These are phyloP conservation scores for Euphorbia schlechtendalii DNA, from an alignment of 441 rosid species.

Conservation along the genomic window DNA sequence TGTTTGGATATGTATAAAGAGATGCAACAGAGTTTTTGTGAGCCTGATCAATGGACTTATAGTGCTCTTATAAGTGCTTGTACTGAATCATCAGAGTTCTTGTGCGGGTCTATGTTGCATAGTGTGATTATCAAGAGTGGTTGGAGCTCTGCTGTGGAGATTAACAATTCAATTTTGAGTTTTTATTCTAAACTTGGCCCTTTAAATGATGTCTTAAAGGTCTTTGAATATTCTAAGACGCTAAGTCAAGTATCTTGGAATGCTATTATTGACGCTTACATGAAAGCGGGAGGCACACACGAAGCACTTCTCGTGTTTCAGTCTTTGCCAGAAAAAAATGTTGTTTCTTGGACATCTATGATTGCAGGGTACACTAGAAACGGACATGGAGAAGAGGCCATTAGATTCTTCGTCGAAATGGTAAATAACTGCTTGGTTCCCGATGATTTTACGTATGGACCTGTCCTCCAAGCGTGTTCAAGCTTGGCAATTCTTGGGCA, in stretches of 20 bases:
- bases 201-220: slow-evolving; percentile 38
- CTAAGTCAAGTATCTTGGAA: slow-evolving; percentile 59
- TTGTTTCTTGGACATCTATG: slow-evolving; percentile 72
- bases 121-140: slow-evolving; percentile 52
- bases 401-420: slow-evolving; percentile 46
- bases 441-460: slow-evolving; percentile 50
- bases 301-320: slow-evolving; percentile 46
- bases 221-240: slow-evolving; percentile 36
- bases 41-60: slow-evolving; percentile 68
- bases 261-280: slow-evolving; percentile 55
- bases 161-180: slow-evolving; percentile 54
- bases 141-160: slow-evolving; percentile 59
- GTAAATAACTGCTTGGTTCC: slow-evolving; percentile 27
- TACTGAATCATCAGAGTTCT: slow-evolving; percentile 31
- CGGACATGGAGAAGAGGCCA: slow-evolving; percentile 57
- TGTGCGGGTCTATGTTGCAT: slow-evolving; percentile 47
- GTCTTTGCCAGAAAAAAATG: slow-evolving; percentile 43
- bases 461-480: slow-evolving; percentile 68
- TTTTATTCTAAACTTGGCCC: slow-evolving; percentile 57
- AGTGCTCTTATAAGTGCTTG: slow-evolving; percentile 58
- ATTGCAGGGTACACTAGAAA: slow-evolving; percentile 56
- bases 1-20: slow-evolving; percentile 45
- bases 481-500: slow-evolving; percentile 45
- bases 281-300: slow-evolving; percentile 48
- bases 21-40: slow-evolving; percentile 35